Evolutionary conservation across 257 asterid species (phyloP).

Genomic region (Gentiana dahurica): DNA sequence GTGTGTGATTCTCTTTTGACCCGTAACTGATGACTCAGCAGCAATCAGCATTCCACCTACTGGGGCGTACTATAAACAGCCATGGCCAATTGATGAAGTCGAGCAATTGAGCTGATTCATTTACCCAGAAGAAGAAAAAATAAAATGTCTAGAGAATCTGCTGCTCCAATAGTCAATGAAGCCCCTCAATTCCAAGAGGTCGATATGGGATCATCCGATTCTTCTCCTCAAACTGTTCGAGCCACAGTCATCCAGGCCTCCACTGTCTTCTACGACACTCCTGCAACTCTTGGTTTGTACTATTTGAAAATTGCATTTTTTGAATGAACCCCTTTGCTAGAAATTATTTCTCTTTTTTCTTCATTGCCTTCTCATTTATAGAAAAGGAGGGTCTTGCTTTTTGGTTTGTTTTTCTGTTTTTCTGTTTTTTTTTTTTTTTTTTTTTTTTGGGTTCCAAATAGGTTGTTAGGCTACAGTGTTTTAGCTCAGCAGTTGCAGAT

Average conservation of each 20-base stretch:
- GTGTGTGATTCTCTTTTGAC: no score
- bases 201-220: constrained; percentile 70
- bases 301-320: background rate
- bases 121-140: no score
- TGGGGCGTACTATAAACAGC: no score
- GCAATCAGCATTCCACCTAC: no score
- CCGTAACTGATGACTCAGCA: no score
- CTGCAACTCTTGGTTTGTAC: constrained; percentile 74
- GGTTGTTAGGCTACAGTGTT: no score
- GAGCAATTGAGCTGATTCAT: no score
- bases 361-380: background rate
- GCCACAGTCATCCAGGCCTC: constrained; percentile 96
- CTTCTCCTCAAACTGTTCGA: constrained; percentile 53
- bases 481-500: no score
- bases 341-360: background rate
- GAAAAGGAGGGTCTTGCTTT: background rate
- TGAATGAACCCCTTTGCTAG: background rate
- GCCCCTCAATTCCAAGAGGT: constrained; percentile 69
- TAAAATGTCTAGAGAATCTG: no score
- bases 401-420: background rate
- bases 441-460: no score
- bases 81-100: no score
- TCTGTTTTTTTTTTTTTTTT: no score
- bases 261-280: constrained; percentile 87
- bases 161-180: constrained; percentile 25